Percentiles rank a stretch among this genome's conserved stretches.
phyloP scores from a whole-genome alignment of 345 rosid species.

The Hirschfeldia incana region DNA sequence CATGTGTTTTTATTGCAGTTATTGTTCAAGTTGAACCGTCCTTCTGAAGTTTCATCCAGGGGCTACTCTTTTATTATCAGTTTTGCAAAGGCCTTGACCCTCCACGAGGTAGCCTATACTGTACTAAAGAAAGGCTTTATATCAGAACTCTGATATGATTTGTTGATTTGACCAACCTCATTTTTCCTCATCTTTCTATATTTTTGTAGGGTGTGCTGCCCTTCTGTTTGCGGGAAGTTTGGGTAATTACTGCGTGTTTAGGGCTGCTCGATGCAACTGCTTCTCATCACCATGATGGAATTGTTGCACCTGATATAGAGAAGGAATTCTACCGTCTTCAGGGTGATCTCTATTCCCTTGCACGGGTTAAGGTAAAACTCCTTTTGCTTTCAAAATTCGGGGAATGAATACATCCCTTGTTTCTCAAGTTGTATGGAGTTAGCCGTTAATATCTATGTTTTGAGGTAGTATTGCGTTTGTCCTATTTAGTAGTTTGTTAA shows the following conservation, averaged over 20 bases:
- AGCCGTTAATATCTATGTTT: background rate
- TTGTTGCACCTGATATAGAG: slow-evolving; percentile 68
- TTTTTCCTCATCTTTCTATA: slow-evolving; percentile 28
- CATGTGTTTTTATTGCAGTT: slow-evolving; percentile 54
- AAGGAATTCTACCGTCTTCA: slow-evolving; percentile 90
- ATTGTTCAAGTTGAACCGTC: slow-evolving; percentile 82
- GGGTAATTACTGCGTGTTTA: slow-evolving; percentile 92
- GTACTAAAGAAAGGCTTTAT: slow-evolving; percentile 14
- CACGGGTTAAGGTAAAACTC: slow-evolving; percentile 77
- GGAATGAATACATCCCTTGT: slow-evolving; percentile 14
- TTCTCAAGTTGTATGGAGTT: slow-evolving; percentile 8
- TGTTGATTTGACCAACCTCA: slow-evolving; percentile 27
- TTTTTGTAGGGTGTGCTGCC: slow-evolving; percentile 56
- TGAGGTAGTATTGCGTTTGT: slow-evolving; percentile 22
- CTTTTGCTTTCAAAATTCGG: slow-evolving; percentile 11
- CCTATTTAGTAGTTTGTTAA: slow-evolving; percentile 1
- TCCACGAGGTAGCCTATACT: slow-evolving; percentile 64
- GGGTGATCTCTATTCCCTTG: slow-evolving; percentile 93
- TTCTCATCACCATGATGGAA: slow-evolving; percentile 68
- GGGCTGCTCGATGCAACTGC: slow-evolving; percentile 69
- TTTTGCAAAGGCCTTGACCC: slow-evolving; percentile 71
- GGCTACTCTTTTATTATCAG: slow-evolving; percentile 81
- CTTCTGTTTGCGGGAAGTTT: slow-evolving; percentile 87
- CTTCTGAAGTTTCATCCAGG: slow-evolving; percentile 93
- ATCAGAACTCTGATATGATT: slow-evolving; percentile 17